Evolutionary conservation across 768 basidiomycete genomes (phyloP), one percentile per base, ranked within the genome.

Genomic region (Dendrothele bispora): DNA sequence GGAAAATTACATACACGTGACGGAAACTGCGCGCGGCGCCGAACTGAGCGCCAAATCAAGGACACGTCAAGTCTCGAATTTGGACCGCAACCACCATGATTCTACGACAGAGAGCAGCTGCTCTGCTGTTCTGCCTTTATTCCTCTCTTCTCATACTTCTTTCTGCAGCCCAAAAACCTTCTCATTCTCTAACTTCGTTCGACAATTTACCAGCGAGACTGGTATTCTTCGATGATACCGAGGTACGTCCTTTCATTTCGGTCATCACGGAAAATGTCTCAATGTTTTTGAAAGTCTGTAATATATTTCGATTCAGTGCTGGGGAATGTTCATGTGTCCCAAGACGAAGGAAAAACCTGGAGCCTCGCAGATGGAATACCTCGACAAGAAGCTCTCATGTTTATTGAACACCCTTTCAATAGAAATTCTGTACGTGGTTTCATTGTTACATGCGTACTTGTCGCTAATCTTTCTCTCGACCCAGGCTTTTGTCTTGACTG

Each of bases 181-280:
- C 75, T 49, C 68, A 76, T 53, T 51, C 66, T 5, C 55, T 84
- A 44, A 75, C 67, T 27, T 68, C 73, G 48, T 90, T 95, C 64
- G 59, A 78, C 39, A 88, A 88, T 63, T 69, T 89, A 28, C 92
- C 93, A 7, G 78, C 79, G 11, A 75, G 78, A 56, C 61, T 95
- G 43, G 89, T 88, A 71, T 98, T 93, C 76, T 97, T 98, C 68
- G 90, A 98, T 53, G 95, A 97, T 68, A 86, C 91, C 6, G 67
- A 85, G 25, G 95, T 95, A 56, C 56, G 86, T 72, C n/a, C 43
- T 22, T 39, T 44, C 32, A 3, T 43, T 30, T 11, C 39, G 28
- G 37, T 37, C 25, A 35, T 38, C 39, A 3, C 8, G 24, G 11
- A n/a, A 24, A 29, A 21, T 32, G 28, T 22, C 41, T 15, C 49